Base-by-base conservation (phyloP, 2,329 filamentous ascomycete species). In the Elsinoe necatrix region DNA sequence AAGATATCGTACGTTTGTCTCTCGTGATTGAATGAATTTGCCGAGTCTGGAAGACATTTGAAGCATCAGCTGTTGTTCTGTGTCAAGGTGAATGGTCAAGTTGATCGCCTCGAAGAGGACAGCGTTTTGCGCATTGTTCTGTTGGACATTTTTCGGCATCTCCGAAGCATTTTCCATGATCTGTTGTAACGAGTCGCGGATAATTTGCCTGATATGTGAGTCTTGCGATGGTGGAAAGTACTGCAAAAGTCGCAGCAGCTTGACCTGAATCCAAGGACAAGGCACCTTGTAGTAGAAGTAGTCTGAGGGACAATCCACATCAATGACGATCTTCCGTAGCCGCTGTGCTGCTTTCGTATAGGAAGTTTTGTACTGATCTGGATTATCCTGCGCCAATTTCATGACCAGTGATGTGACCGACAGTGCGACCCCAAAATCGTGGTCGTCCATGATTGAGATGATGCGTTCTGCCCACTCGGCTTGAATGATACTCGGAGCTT, bases 221-320 rank as follows among this genome's bases (percentile, higher is more conserved):
- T 98, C 93, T 66, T 97, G 92, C 68, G 93, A 95, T 45, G 93
- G 92, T 23, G 91, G 87, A 71, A 95, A 98, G 71, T 97, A 98
- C 72, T 98, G 93, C 61, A 98, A 78, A 59, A 98, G 74, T 60
- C 91, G 84, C 62, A 98, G 73, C 16, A 98, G 79, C 74, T 98
- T 98, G 66, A 97, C 87, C 72, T 97, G 91, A 58, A 98, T 84
- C 93, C 93, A 98, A 2, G 93, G 93, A 68, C 93, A 98, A 1
- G 93, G 93, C n/a, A 98, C 93, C 67, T 96, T 96, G 78, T 98
- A 98, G 75, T 98, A 98, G 23, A 96, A 81, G 69, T 98, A 98
- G 69, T 97, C 93, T 57, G 83, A 81, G 0, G 89, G 82, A 66
- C 89, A 93, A 64, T 98, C 92, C 61, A 86, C 86, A 63, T 97